These are phyloP conservation scores for Diaporthe velutina DNA, from an alignment of 2,329 filamentous ascomycete genomes.

Conservation along the genomic window DNA sequence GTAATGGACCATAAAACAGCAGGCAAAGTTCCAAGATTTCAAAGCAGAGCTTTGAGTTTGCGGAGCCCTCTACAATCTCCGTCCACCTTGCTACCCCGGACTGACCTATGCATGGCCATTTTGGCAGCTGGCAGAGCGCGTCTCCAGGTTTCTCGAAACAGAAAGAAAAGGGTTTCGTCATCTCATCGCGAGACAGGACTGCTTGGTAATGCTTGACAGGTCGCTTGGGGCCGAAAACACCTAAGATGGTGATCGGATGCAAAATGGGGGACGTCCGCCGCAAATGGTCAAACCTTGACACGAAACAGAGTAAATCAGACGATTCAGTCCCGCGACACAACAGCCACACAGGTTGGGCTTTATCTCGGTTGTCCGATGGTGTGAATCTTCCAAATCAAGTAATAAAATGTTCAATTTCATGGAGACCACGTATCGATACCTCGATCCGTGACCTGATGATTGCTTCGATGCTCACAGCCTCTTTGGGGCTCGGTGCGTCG, in stretches of 20 bases:
- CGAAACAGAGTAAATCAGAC: conserved; percentile 17
- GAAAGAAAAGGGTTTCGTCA: neutral
- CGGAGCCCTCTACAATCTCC: no score
- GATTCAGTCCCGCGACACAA: conserved; percentile 16
- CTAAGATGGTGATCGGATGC: conserved; percentile 18
- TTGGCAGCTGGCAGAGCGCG: neutral
- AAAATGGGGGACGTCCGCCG: conserved; percentile 14
- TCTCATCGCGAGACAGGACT: neutral
- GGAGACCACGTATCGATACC: neutral
- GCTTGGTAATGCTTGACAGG: conserved; percentile 21
- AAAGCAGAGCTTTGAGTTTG: neutral
- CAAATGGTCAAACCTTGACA: neutral
- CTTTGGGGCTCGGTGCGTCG: neutral
- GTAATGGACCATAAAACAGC: no score
- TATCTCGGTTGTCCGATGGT: conserved; percentile 21
- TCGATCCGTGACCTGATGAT: conserved; percentile 1
- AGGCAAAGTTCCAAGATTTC: neutral
- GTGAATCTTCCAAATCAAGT: neutral
- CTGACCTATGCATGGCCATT: neutral
- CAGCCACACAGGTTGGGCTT: conserved; percentile 3
- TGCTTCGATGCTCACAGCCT: neutral
- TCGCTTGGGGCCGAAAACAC: neutral
- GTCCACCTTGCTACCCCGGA: neutral
- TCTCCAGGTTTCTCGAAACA: neutral
- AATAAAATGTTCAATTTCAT: neutral